phyloP scores from a whole-genome alignment of 495 filamentous ascomycete species.

The Penicillium atrosanguineum region DNA sequence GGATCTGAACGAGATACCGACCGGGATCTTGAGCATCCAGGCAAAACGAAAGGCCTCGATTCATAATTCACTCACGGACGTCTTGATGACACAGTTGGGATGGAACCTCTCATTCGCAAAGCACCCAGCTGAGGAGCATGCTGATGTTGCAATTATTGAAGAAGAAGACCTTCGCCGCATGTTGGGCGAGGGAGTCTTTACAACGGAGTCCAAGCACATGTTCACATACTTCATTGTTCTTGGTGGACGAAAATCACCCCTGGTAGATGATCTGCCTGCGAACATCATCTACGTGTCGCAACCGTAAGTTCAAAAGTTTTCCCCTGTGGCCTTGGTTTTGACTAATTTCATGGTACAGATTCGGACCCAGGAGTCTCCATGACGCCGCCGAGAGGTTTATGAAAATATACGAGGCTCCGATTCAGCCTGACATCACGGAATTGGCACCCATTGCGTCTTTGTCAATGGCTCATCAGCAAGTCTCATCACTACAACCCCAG shows the following conservation, averaged over 20 bases:
- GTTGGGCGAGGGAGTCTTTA: conserved; percentile 4
- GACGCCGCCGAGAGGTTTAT: background rate
- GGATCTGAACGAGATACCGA: conserved; percentile 25
- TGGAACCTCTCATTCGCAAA: conserved; percentile 33
- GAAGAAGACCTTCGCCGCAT: conserved; percentile 17
- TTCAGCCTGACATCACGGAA: no score
- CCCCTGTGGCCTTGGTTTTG: no score
- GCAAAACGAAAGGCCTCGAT: conserved; percentile 35
- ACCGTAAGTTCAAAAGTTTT: conserved; percentile 24
- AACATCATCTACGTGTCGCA: conserved; percentile 28
- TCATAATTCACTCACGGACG: conserved; percentile 29
- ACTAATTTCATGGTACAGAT: no score
- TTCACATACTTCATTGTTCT: conserved; percentile 31
- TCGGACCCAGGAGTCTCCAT: conserved; percentile 1
- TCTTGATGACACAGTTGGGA: conserved; percentile 25
- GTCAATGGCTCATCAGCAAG: no score
- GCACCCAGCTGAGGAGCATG: conserved; percentile 18
- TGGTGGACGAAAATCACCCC: conserved; percentile 11
- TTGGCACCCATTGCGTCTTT: no score
- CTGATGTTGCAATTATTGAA: conserved; percentile 33
- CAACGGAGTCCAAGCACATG: background rate
- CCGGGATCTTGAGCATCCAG: conserved; percentile 25
- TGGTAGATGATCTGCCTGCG: background rate
- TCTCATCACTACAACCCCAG: no score
- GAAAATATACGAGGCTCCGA: no score